Percentiles rank a stretch among this genome's conserved stretches.
Evolutionary conservation across 192 early-diverging fungal species (phyloP).

Genomic region (Phlyctochytrium planicorne): DNA sequence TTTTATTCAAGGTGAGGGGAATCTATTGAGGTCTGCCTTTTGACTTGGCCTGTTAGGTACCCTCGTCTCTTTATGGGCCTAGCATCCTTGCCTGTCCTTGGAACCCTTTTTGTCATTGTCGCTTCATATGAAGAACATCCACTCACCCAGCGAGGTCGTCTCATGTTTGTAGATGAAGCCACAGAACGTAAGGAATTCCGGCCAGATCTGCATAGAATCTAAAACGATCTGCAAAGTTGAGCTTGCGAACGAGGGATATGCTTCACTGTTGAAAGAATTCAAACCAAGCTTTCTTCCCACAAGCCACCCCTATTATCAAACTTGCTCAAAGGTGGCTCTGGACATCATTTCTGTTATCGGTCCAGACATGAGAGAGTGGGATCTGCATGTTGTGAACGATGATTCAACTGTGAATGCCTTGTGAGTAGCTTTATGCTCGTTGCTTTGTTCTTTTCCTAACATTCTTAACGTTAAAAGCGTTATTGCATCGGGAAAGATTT

Average conservation of each 20-base stretch:
- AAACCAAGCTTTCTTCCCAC: constrained; percentile 15
- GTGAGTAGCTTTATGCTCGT: no score
- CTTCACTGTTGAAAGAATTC: constrained; percentile 12
- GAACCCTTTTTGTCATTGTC: neutral
- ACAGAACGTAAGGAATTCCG: constrained; percentile 12
- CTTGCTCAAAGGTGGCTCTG: constrained; percentile 10
- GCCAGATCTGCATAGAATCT: neutral
- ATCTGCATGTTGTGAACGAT: constrained; percentile 38
- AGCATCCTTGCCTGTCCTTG: neutral
- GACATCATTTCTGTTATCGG: constrained; percentile 27
- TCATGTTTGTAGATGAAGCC: constrained; percentile 43
- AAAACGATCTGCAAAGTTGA: constrained; percentile 41
- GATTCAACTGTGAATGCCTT: constrained; percentile 40
- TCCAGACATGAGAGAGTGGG: constrained; percentile 33
- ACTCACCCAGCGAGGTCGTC: constrained; percentile 32
- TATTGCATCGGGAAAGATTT: constrained; percentile 40
- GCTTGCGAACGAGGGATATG: constrained; percentile 9
- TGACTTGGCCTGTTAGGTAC: no score
- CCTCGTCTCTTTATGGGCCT: neutral
- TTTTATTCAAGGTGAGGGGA: no score
- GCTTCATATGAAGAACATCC: constrained; percentile 13
- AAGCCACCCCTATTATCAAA: constrained; percentile 12
- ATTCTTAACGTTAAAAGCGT: no score
- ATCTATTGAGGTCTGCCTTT: no score
- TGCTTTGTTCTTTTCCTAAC: no score